phyloP scores from a whole-genome alignment of 1,139 yeast species.

The Taphrina confusa region DNA sequence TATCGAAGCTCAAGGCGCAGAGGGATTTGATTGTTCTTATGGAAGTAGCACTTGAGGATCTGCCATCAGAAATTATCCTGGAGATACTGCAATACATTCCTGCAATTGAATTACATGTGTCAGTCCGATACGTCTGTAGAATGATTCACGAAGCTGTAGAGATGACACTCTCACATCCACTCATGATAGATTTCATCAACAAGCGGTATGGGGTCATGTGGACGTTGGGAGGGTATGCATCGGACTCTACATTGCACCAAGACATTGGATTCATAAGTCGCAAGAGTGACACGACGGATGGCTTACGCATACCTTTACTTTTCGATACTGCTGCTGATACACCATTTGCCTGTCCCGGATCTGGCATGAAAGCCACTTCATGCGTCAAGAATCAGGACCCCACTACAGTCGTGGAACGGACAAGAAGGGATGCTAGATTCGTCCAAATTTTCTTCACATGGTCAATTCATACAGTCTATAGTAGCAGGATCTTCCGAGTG shows the following conservation, averaged over 20 bases:
- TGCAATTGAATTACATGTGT: not conserved
- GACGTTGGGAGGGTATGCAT: conserved; percentile 5
- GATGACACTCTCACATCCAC: not conserved
- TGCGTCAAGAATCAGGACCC: too few species aligned
- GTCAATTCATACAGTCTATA: conserved; percentile 20
- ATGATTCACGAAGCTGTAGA: conserved; percentile 2
- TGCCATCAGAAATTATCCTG: conserved; percentile 3
- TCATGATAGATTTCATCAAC: conserved; percentile 6
- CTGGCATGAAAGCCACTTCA: too few species aligned
- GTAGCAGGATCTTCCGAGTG: not conserved
- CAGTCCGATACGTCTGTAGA: not conserved
- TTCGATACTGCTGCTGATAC: conserved; percentile 11
- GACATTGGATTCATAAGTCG: not conserved
- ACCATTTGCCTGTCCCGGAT: conserved; percentile 1
- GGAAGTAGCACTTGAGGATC: not conserved
- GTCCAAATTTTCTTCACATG: conserved; percentile 18
- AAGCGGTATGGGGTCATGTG: conserved; percentile 15
- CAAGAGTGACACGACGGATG: not conserved
- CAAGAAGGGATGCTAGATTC: conserved; percentile 12
- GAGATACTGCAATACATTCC: conserved; percentile 7
- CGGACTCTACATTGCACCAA: not conserved
- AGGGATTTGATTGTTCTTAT: not conserved
- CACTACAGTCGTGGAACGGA: too few species aligned
- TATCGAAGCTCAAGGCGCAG: too few species aligned
- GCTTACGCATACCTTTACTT: not conserved